phyloP scores from a whole-genome alignment of 1,284 basidiomycete genomes.

The Moesziomyces globuligerus region DNA sequence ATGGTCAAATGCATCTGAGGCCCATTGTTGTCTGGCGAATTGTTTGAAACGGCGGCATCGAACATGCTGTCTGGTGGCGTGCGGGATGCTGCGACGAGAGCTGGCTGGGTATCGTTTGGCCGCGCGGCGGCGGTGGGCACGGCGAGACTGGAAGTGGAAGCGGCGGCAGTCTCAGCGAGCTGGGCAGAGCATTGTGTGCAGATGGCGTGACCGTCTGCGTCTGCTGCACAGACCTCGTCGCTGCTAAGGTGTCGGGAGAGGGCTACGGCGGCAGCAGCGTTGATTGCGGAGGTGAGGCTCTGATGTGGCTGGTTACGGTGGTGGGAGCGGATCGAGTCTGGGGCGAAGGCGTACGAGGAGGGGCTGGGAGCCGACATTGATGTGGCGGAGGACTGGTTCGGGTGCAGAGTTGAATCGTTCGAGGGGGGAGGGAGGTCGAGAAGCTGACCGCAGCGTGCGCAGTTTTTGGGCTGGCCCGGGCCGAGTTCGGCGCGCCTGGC shows the following conservation, averaged over 20 bases:
- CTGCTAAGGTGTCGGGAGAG: conserved; percentile 37
- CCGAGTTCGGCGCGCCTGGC: conserved; percentile 10
- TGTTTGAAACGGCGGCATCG: neutral
- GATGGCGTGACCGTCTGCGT: conserved; percentile 36
- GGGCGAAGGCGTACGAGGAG: conserved; percentile 46
- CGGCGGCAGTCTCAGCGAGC: conserved; percentile 1
- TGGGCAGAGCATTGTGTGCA: conserved; percentile 37
- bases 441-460: conserved; percentile 39
- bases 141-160: neutral
- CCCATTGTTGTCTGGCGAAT: conserved; percentile 1
- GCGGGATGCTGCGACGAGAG: neutral
- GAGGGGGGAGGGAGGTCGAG: conserved; percentile 19
- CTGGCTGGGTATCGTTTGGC: conserved; percentile 6
- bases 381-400: conserved; percentile 8
- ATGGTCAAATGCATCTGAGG: conserved; percentile 37
- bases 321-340: conserved; percentile 36
- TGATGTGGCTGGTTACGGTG: conserved; percentile 37
- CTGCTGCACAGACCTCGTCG: conserved; percentile 18
- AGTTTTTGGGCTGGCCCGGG: conserved; percentile 36
- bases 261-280: conserved; percentile 40
- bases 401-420: conserved; percentile 16
- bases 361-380: conserved; percentile 45
- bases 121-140: conserved; percentile 3
- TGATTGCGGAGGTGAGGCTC: conserved; percentile 48
- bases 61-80: neutral